Conservation (phyloP, 139 green algal species). For the Closterium sp. region DNA sequence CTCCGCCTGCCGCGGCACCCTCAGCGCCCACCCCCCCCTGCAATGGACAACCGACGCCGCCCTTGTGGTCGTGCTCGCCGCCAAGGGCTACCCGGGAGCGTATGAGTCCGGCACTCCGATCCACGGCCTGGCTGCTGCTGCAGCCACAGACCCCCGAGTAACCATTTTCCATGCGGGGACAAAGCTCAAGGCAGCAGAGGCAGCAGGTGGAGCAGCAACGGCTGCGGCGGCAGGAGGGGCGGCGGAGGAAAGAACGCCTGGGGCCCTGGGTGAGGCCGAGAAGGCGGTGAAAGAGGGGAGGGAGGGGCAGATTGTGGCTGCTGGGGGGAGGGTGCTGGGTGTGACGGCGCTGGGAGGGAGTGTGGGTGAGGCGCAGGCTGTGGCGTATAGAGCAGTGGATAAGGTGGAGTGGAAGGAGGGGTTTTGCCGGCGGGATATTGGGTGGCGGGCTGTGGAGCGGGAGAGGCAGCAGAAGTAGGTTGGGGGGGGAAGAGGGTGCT, state of each 20-base stretch:
- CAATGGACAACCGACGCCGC: conserved; percentile 63
- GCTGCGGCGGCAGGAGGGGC: not conserved
- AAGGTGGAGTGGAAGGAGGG: conserved; percentile 54
- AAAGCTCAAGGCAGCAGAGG: conserved; percentile 11
- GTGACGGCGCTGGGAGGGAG: conserved; percentile 47
- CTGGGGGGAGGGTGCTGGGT: conserved; percentile 55
- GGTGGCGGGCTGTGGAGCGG: conserved; percentile 49
- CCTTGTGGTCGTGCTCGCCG: conserved; percentile 84
- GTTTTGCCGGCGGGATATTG: conserved; percentile 59
- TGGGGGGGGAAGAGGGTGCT: not conserved
- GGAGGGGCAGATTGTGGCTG: conserved; percentile 11
- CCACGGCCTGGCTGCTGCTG: conserved; percentile 52
- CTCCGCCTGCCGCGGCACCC: conserved; percentile 37
- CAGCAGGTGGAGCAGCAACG: conserved; percentile 21
- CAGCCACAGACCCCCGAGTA: not conserved
- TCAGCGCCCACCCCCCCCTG: conserved; percentile 7
- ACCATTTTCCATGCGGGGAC: conserved; percentile 62
- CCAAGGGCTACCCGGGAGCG: conserved; percentile 88
- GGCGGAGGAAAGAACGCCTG: not conserved
- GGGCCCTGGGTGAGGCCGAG: not conserved
- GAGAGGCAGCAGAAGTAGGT: not conserved
- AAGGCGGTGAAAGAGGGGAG: not conserved
- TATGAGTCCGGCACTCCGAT: conserved; percentile 87
- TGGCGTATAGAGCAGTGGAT: conserved; percentile 57
- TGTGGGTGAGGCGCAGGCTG: conserved; percentile 45